Percentiles rank a stretch among this genome's conserved stretches.
Conservation (phyloP, 371 early-diverging fungal species). For the Parasitella parasitica region DNA sequence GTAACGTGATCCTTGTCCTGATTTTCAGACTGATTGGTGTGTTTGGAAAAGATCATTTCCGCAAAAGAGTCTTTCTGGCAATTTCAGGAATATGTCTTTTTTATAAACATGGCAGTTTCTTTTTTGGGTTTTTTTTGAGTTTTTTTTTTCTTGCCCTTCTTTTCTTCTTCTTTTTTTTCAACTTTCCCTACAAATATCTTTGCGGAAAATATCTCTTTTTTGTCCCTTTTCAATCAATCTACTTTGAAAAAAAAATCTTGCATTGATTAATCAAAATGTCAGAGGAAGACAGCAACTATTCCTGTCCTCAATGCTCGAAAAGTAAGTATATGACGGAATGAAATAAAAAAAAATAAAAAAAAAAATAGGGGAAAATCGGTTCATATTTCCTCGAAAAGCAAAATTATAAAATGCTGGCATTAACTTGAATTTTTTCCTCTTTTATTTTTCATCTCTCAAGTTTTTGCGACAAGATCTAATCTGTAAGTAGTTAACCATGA, state of each 20-base stretch:
- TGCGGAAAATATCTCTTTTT: neutral
- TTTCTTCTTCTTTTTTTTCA: neutral
- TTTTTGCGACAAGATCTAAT: conserved; percentile 53
- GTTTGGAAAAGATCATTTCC: neutral
- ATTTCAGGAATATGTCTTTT: neutral
- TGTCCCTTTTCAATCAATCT: neutral
- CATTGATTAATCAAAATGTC: neutral
- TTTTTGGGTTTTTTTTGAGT: neutral
- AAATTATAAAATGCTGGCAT: neutral
- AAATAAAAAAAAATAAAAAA: too few species aligned
- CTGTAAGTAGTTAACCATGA: conserved; percentile 23
- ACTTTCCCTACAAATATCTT: neutral
- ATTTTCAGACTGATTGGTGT: neutral
- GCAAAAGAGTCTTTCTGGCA: too few species aligned
- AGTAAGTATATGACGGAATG: too few species aligned
- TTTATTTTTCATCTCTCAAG: conserved; percentile 11
- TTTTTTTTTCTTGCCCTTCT: neutral
- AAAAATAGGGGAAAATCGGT: neutral
- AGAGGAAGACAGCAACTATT: neutral
- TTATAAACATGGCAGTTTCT: neutral
- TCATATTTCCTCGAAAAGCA: neutral
- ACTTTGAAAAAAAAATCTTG: neutral
- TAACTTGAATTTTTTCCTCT: conserved; percentile 1
- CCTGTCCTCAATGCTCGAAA: conserved; percentile 24
- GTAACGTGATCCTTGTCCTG: neutral